Evolutionary conservation across 352 stramenopile genomes (phyloP), one percentile per base, ranked within the genome.

Genomic region (Phytophthora sansomeana): DNA sequence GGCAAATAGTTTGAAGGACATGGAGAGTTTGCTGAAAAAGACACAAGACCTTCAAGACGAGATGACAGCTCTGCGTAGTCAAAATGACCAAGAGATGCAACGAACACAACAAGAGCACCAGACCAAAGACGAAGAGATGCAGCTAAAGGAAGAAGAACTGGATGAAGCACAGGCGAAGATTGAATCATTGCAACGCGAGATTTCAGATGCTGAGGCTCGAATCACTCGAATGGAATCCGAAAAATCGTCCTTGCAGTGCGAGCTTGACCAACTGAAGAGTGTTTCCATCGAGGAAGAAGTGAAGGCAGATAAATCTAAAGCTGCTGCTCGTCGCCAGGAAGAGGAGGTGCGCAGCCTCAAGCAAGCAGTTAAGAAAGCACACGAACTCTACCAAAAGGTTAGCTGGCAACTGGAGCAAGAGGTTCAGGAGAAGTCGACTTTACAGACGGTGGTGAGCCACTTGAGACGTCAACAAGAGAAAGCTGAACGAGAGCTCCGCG

Each of bases 331-430:
- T 19, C 76, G 67, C 21, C 79, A 87, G 38, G 73, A 84, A 30
- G 78, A 86, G n/a, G 82, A 91, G n/a, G 47, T 87, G n/a, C 68
- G 72, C 4, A 74, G 83, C 19, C 63, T 93, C 1, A 82, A 78
- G 29, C 82, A 90, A 47, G 71, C 79, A 0, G 74, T 83, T 2
- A 83, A 81, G 44, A 74, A 74, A n/a, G 82, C 80, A 8, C 82
- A 93, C 38, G 80, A 89, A 6, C 53, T 86, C 32, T 85, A 88
- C 36, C 77, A 90, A 58, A 75, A 83, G 17, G 63, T 79, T 28
- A 78, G 65, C n/a, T 73, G 64, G 69, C 80, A 87, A 53, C 64
- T 91, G 32, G 82, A 91, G 55, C 74, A 77, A 24, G 82, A 88
- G 42, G 57, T 87, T 16, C 50, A 69, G 19, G 80, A 84, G 28